Evolutionary conservation across 495 filamentous ascomycete species (phyloP).

Genomic region (Penicillium taxi): DNA sequence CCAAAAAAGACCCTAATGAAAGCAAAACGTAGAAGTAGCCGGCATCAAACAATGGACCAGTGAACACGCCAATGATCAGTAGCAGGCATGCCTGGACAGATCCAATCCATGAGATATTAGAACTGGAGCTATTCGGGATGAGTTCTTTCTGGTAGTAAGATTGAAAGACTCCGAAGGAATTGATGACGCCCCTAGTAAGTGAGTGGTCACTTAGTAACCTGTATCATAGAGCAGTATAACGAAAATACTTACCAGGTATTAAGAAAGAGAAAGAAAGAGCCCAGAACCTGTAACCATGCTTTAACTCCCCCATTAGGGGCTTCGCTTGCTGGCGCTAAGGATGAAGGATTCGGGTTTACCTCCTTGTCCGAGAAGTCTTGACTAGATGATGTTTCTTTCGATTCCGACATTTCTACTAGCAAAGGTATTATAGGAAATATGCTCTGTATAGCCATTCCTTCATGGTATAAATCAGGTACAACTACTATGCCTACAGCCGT

Average conservation of each 20-base stretch:
- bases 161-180: conserved; percentile 5
- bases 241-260: conserved; percentile 21
- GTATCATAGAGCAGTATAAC: background rate
- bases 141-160: conserved; percentile 1
- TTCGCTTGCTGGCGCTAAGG: no score
- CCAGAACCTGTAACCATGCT: conserved; percentile 24
- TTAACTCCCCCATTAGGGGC: conserved; percentile 20
- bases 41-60: conserved; percentile 28
- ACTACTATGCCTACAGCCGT: no score
- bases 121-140: background rate
- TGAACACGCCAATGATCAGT: conserved; percentile 19
- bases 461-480: no score
- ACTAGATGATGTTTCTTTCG: background rate
- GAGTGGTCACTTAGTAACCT: background rate
- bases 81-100: conserved; percentile 25
- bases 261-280: conserved; percentile 20
- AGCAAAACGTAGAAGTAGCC: conserved; percentile 1
- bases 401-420: background rate
- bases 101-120: conserved; percentile 19
- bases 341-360: background rate
- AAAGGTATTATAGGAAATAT: no score
- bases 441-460: no score
- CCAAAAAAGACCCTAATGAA: background rate
- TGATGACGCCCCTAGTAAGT: background rate
- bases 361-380: background rate